Base-by-base conservation (phyloP, 2,329 filamentous ascomycete genomes). In the Dothideomycetes sp. region DNA sequence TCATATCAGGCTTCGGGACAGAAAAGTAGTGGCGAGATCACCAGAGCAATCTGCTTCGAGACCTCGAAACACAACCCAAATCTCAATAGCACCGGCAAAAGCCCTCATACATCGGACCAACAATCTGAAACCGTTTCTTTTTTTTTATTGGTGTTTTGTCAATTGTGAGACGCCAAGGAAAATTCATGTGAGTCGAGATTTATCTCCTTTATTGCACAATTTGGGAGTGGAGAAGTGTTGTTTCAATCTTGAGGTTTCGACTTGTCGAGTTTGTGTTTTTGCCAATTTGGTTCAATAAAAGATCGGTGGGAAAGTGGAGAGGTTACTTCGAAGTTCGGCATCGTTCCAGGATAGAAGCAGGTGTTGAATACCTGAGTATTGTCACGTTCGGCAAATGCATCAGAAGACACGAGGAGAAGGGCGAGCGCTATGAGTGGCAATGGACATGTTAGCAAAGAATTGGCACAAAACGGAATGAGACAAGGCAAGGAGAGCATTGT, bases 321-420 rank as follows among this genome's bases (percentile, higher is more conserved):
- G n/a, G n/a, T n/a, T n/a, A n/a, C n/a, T n/a, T n/a, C n/a, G n/a
- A n/a, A n/a, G n/a, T n/a, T n/a, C n/a, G n/a, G n/a, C n/a, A n/a
- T n/a, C n/a, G n/a, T n/a, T n/a, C n/a, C n/a, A n/a, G n/a, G n/a
- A n/a, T n/a, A n/a, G n/a, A n/a, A n/a, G n/a, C n/a, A n/a, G n/a
- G n/a, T n/a, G n/a, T n/a, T n/a, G n/a, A n/a, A n/a, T n/a, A n/a
- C n/a, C n/a, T n/a, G n/a, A n/a, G n/a, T n/a, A n/a, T n/a, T n/a
- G n/a, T n/a, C n/a, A n/a, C n/a, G n/a, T n/a, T n/a, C n/a, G n/a
- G n/a, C n/a, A n/a, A n/a, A n/a, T 3, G 7, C 2, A 38, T 39
- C 28, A 31, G 16, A 11, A 12, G 28, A 18, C 20, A 22, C 20
- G 36, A 32, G 35, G 19, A 23, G 36, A 25, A 39, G 36, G 6